Evolutionary conservation across 2,329 filamentous ascomycete genomes (phyloP), one percentile per base, ranked within the genome.

Genomic region (Exophiala spinifera): DNA sequence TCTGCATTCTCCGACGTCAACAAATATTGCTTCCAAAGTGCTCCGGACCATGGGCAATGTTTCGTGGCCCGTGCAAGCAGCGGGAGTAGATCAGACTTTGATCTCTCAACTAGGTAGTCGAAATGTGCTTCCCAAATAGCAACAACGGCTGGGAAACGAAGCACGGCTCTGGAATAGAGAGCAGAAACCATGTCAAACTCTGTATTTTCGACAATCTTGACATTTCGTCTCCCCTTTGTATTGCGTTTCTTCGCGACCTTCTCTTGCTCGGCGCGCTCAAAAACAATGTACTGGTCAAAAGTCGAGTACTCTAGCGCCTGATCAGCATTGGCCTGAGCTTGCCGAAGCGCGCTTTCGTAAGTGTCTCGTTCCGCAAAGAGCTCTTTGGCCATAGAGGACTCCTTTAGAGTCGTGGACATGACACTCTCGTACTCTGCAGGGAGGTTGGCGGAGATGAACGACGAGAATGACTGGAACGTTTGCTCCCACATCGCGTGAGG

Each of bases 41-140:
- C 80, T 14, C 94, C 94, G 5, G 91, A 95, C 87, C 91, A 95
- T 1, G 94, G 91, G 64, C 92, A 96, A 70, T 97, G 94, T 40
- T 86, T 82, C 8, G 91, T 94, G 11, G 90, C 91, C 61, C 91
- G 83, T 64, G 90, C 85, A 2, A 95, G 77, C 5, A 92, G 80
- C 44, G 89, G 81, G 8, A 95, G 79, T 34, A 88, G 70, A 8
- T 75, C 72, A 2, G 63, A 68, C 63, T 70, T 74, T 55, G 70
- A 76, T 68, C 76, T 72, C 15, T 76, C 76, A 46, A 81, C 74
- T 13, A 94, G 73, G 61, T 90, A 91, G 57, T 90, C 87, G 23
- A 89, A 76, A 64, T 91, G 89, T 61, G 95, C 90, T 65, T 87
- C 84, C 92, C 92, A 97, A 40, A 88, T 79, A 13, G 80, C 77